A percentile compares a stretch with the other conserved stretches of the same genome.
These are phyloP conservation scores for Ostreobium quekettii DNA, from an alignment of 139 green algal genomes.

Conservation along the genomic window DNA sequence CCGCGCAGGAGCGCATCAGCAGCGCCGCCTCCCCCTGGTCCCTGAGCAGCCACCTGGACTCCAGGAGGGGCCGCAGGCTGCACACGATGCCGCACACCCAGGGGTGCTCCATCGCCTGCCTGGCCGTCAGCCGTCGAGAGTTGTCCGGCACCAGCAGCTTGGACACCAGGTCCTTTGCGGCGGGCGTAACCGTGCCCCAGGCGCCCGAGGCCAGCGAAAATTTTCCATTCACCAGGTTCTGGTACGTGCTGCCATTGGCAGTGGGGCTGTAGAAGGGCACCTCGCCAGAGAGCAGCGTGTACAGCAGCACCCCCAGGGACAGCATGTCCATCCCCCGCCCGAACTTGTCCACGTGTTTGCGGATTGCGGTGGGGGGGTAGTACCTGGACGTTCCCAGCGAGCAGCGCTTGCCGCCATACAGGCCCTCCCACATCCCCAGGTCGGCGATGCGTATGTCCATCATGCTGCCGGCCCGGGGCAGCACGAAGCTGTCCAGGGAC, in stretches of 20 bases:
- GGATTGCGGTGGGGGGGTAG: neutral
- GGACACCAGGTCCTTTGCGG: neutral
- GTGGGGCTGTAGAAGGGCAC: constrained; percentile 68
- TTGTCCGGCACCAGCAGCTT: too few species aligned
- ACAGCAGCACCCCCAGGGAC: constrained; percentile 42
- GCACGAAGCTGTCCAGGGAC: constrained; percentile 56
- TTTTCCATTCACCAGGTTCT: constrained; percentile 27
- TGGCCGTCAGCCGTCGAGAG: too few species aligned
- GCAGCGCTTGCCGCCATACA: constrained; percentile 45
- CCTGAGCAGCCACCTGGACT: too few species aligned
- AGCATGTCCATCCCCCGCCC: constrained; percentile 34
- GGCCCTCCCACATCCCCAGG: constrained; percentile 8
- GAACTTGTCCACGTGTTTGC: neutral
- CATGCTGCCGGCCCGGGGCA: constrained; percentile 34
- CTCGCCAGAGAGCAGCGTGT: constrained; percentile 65
- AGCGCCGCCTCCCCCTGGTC: too few species aligned
- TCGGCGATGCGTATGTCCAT: constrained; percentile 16
- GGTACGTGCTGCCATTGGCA: constrained; percentile 32
- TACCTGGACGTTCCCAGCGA: constrained; percentile 75
- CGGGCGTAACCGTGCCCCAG: constrained; percentile 26
- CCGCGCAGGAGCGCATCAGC: too few species aligned
- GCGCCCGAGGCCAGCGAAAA: constrained; percentile 18
- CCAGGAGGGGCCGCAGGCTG: too few species aligned
- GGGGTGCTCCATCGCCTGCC: too few species aligned
- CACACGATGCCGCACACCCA: too few species aligned